Base-by-base conservation (phyloP, 1,284 basidiomycete species). In the Xerocomus nothofagi region DNA sequence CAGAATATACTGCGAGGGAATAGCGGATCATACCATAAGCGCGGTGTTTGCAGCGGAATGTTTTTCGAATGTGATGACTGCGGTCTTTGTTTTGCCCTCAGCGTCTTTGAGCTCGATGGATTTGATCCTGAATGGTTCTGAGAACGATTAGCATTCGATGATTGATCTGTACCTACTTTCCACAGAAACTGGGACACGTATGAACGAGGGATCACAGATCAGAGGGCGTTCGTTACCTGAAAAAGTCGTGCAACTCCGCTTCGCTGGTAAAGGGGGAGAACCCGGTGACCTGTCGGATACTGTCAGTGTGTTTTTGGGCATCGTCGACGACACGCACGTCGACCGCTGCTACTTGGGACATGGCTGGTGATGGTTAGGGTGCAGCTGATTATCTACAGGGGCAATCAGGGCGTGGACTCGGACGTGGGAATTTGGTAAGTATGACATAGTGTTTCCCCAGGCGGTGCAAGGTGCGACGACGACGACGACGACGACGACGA, bases 41-140 rank as follows among this genome's bases (percentile, higher is more conserved):
- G 91, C 90, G 0, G 91, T 93, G 68, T 84, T 85, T 9, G 85
- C 90, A 2, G 91, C 86, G 12, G 81, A 81, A 14, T 81, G 73
- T 69, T 91, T 91, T 67, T 88, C 85, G 59, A 91, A 93, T 49
- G 79, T 66, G 53, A 93, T 77, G 17, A 72, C 73, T 6, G 89
- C 88, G 3, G 64, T 63, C 30, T 68, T 66, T 44, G 69, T 46
- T 23, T 59, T 56, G 15, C 45, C 59, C 2, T 63, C 60, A 18
- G 66, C 67, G 27, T 65, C 69, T 24, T 78, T 68, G 64, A 75
- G 69, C 21, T 88, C 79, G 62, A 92, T 82, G 20, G 75, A 75
- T 20, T 66, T 62, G 63, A 91, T 90, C 61, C 84, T 87, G 54
- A 4, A 47, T 29, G 2, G 11, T 26, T n/a, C 40, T 56, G 48